Conservation (phyloP, 1,284 basidiomycete species). For the Abortiporus biennis region DNA sequence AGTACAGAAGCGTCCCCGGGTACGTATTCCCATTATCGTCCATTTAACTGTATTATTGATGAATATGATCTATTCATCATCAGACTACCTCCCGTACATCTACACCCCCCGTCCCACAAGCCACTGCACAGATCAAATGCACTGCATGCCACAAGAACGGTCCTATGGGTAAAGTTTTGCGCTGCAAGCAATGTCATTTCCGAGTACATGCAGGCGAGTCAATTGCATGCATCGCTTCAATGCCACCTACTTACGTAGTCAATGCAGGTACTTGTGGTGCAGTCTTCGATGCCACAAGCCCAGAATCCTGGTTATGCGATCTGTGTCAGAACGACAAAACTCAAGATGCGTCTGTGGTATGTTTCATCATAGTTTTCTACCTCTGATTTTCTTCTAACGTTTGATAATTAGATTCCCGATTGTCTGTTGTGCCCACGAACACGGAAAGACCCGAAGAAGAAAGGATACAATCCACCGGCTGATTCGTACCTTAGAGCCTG, state of each 20-base stretch:
- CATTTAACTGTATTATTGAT: no score
- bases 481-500: conserved; percentile 78
- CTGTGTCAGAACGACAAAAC: conserved; percentile 77
- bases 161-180: conserved; percentile 67
- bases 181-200: conserved; percentile 76
- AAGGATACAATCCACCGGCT: conserved; percentile 35
- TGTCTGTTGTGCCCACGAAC: conserved; percentile 71
- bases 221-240: no score
- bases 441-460: conserved; percentile 42
- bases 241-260: no score
- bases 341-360: conserved; percentile 71
- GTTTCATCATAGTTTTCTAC: conserved; percentile 16
- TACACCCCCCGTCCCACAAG: conserved; percentile 44
- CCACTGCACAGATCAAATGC: conserved; percentile 63
- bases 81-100: conserved; percentile 40
- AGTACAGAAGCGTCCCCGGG: conserved; percentile 62
- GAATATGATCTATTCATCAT: conserved; percentile 36
- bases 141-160: conserved; percentile 72
- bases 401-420: conserved; percentile 50
- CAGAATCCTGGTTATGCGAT: conserved; percentile 80
- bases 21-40: conserved; percentile 28
- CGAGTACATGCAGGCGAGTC: conserved; percentile 66
- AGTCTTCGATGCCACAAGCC: conserved; percentile 49
- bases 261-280: conserved; percentile 61
- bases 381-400: neutral